Conservation (phyloP, 225 moss, liverwort and hornwort genomes). For the Pseudoscleropodium purum region DNA sequence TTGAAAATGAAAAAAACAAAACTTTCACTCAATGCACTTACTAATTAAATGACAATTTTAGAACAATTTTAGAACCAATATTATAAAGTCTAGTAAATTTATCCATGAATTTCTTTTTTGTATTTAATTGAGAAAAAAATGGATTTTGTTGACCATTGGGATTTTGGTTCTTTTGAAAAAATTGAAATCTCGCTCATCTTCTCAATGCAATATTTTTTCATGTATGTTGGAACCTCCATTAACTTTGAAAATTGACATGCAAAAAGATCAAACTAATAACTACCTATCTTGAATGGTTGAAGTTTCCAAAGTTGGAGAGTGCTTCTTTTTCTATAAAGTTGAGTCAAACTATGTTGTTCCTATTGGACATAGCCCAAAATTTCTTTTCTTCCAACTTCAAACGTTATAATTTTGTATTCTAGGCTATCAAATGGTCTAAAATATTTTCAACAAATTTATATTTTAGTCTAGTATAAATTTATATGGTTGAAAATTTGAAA, state of each 20-base stretch:
- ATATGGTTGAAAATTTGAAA: not conserved
- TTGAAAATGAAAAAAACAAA: not conserved
- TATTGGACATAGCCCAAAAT: rapidly evolving
- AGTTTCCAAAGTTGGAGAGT: not conserved
- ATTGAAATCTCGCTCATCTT: not conserved
- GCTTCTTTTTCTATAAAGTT: not conserved
- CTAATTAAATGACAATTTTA: not conserved
- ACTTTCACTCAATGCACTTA: not conserved
- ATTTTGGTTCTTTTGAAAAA: not conserved
- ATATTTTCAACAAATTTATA: not conserved
- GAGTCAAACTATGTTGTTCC: not conserved
- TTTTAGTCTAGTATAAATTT: not conserved
- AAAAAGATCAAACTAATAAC: not conserved
- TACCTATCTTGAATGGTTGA: not conserved
- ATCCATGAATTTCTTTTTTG: not conserved
- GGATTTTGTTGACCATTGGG: not conserved
- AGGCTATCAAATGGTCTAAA: rapidly evolving
- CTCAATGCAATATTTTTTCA: rapidly evolving
- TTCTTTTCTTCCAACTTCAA: not conserved
- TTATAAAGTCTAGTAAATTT: not conserved
- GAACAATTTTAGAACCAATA: not conserved
- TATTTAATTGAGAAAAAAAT: not conserved
- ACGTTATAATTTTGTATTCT: rapidly evolving
- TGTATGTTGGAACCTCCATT: not conserved
- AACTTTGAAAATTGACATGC: not conserved